A percentile compares a stretch with the other conserved stretches of the same genome.
Evolutionary conservation across 352 stramenopile species (phyloP).

Genomic region (Phytophthora europaea): DNA sequence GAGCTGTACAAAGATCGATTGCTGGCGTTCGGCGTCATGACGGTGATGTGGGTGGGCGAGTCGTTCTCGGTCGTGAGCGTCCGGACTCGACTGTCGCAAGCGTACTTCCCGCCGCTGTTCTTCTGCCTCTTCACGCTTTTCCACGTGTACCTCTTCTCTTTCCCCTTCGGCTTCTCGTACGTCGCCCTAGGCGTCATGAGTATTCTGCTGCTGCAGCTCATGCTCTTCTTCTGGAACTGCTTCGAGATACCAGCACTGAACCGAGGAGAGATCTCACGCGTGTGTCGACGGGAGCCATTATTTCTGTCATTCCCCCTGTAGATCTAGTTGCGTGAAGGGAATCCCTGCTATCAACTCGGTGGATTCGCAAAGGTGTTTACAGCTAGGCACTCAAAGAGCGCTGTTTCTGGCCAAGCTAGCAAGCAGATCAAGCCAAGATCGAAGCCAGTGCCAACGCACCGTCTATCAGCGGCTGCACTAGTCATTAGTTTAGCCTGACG

Average conservation of each 20-base stretch:
- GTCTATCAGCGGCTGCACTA: neutral
- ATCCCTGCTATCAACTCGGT: no score
- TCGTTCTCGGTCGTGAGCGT: conserved; percentile 93
- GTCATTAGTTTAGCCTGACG: neutral
- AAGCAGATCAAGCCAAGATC: neutral
- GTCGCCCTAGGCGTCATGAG: conserved; percentile 68
- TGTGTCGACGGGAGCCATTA: conserved; percentile 39
- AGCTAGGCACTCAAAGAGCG: no score
- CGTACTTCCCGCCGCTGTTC: conserved; percentile 93
- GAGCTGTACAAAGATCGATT: conserved; percentile 96
- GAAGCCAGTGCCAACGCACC: neutral
- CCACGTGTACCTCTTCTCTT: conserved; percentile 96
- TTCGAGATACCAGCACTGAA: conserved; percentile 73
- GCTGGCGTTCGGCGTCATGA: conserved; percentile 91
- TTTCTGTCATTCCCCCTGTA: conserved; percentile 31
- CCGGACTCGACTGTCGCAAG: conserved; percentile 66
- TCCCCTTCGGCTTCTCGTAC: conserved; percentile 95
- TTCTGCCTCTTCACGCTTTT: conserved; percentile 96
- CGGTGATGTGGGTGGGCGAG: conserved; percentile 91
- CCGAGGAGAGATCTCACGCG: conserved; percentile 50
- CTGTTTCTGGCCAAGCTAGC: no score
- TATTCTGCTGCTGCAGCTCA: conserved; percentile 58
- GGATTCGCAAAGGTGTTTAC: no score
- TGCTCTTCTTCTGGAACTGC: conserved; percentile 79
- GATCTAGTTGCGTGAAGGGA: neutral